Conservation (phyloP, 1,284 basidiomycete genomes). For the Grifola frondosa region DNA sequence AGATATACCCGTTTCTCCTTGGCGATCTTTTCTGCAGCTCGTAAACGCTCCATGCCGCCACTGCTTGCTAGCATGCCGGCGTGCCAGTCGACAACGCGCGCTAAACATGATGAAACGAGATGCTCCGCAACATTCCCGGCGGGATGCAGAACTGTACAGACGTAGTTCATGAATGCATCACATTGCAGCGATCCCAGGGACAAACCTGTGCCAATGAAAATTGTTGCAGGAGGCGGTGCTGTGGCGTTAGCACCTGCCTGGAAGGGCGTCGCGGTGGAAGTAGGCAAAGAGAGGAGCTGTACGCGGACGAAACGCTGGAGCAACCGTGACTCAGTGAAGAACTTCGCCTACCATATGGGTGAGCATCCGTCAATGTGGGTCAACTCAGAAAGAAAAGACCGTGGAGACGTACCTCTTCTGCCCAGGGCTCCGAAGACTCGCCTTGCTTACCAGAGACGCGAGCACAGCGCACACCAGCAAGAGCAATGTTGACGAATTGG, state of each 20-base stretch:
- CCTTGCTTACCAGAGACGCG: slow-evolving; percentile 72
- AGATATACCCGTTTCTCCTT: slow-evolving; percentile 82
- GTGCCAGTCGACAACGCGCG: slow-evolving; percentile 96
- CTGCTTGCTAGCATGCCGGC: slow-evolving; percentile 86
- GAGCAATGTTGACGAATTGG: slow-evolving; percentile 79
- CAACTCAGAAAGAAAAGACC: too few species aligned
- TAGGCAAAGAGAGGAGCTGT: slow-evolving; percentile 85
- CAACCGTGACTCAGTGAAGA: slow-evolving; percentile 91
- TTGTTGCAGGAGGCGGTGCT: slow-evolving; percentile 68
- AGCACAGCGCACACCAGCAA: slow-evolving; percentile 86
- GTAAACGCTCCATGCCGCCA: slow-evolving; percentile 83
- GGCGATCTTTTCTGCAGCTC: slow-evolving; percentile 81
- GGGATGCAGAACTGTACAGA: slow-evolving; percentile 73
- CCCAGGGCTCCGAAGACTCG: slow-evolving; percentile 78
- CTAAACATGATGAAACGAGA: slow-evolving; percentile 82
- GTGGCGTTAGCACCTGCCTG: slow-evolving; percentile 60
- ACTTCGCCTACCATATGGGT: slow-evolving; percentile 68
- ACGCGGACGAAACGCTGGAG: slow-evolving; percentile 89
- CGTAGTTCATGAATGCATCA: slow-evolving; percentile 1
- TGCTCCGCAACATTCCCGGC: slow-evolving; percentile 94
- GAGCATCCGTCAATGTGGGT: too few species aligned
- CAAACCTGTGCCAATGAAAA: slow-evolving; percentile 87
- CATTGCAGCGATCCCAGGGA: slow-evolving; percentile 8
- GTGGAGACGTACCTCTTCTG: slow-evolving; percentile 69
- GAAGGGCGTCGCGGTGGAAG: slow-evolving; percentile 79